Evolutionary conservation across 495 filamentous ascomycete genomes (phyloP), one percentile per base, ranked within the genome.

Genomic region (Aspergillus hancockii): DNA sequence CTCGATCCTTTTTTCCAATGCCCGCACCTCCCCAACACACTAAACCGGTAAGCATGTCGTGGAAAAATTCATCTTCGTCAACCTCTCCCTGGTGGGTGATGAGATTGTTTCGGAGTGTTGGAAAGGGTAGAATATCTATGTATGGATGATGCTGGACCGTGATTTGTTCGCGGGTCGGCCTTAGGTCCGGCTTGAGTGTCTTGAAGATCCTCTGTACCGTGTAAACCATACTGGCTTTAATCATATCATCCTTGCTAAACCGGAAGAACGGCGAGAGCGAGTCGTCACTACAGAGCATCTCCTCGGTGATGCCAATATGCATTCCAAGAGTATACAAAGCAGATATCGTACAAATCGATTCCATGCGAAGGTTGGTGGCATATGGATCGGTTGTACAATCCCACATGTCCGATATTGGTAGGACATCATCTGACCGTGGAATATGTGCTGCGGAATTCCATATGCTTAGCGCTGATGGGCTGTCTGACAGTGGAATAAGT

Each of bases 91-190:
- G 57, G 31, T 52, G 57, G 13, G 28, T 53, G 41, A 71, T 60
- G 36, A 71, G 60, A 43, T 70, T 70, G 14, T 64, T 66, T 43
- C 69, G 59, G 1, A 71, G 40, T 9, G 65, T 66, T 22, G 60
- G 69, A 18, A 67, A 71, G 1, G 69, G 69, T 3, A 70, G 45
- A 34, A 70, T 57, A 40, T 71, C 69, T 1, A 71, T 68, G 19
- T 55, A 63, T 25, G 69, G 69, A 55, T 64, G 64, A 45, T 71
- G 69, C 38, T 57, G n/a, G 23, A 61, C 58, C 18, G 63, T 67
- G 18, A 71, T 69, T 22, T 71, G 68, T 19, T 71, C 64, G 3
- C 49, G 57, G 45, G 16, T 69, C 1, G 68, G 68, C 52, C 68
- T 55, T 25, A 71, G 22, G 55, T 71, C 68, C 14, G 60, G 62